These are phyloP conservation scores for Lentinula sp. DNA, from an alignment of 768 basidiomycete species.

Conservation along the genomic window DNA sequence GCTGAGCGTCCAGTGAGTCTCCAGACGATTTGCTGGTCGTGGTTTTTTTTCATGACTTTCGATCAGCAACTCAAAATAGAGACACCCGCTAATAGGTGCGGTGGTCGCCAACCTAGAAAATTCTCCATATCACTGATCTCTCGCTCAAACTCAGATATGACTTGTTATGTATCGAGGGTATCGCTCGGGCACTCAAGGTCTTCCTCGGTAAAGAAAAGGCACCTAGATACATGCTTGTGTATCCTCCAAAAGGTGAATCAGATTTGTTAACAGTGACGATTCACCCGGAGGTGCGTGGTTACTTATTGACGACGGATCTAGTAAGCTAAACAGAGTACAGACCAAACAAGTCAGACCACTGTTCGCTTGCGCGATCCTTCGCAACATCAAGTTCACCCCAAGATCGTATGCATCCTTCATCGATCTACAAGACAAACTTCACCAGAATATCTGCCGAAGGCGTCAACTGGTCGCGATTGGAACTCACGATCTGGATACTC, in stretches of 20 bases:
- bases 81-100: conserved; percentile 91
- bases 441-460: conserved; percentile 89
- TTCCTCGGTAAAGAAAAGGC: conserved; percentile 70
- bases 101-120: conserved; percentile 1
- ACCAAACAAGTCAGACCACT: conserved; percentile 80
- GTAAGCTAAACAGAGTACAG: conserved; percentile 27
- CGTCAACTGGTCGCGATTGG: conserved; percentile 93
- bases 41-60: neutral
- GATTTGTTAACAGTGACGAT: conserved; percentile 63
- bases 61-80: conserved; percentile 97
- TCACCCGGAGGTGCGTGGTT: conserved; percentile 57
- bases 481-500: conserved; percentile 92
- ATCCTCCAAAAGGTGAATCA: conserved; percentile 63
- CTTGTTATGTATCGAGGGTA: conserved; percentile 94
- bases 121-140: conserved; percentile 1
- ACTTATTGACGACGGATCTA: neutral
- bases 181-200: conserved; percentile 77
- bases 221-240: conserved; percentile 69
- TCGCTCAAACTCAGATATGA: conserved; percentile 67
- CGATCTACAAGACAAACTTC: conserved; percentile 98
- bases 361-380: conserved; percentile 87
- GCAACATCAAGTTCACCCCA: conserved; percentile 84
- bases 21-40: neutral
- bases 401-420: conserved; percentile 95
- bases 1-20: conserved; percentile 72